Base-by-base conservation (phyloP, 139 green algal genomes). In the Chlorella sp. region DNA sequence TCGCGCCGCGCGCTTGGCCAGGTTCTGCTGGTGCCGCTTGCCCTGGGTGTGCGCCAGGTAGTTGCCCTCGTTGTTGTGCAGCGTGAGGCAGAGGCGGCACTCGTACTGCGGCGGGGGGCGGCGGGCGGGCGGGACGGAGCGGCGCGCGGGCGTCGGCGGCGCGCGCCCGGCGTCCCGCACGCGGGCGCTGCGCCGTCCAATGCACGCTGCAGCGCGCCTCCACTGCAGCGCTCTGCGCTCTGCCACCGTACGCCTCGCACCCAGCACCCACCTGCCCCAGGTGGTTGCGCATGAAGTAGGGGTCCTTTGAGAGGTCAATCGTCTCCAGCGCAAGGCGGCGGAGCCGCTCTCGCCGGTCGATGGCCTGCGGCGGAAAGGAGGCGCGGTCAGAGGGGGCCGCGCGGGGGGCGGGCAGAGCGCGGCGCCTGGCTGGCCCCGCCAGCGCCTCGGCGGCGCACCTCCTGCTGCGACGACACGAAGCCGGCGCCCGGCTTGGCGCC, bases 281-380 rank as follows among this genome's bases (percentile, higher is more conserved):
- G 72, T 99, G 96, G 69, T 99, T 99, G 58, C 93, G 88, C 92
- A 99, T 98, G 73, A 98, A 99, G 77, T 99, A 99, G 0, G 96
- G 96, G 76, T 99, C 96, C 73, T 97, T 98, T 5, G 92, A 91
- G 15, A 99, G 83, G 77, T 99, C 96, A 50, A 99, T 99, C 0
- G 96, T 99, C 85, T 99, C 96, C 67, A 99, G 84, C 2, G 96
- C 96, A 50, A 99, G 84, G 12, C 93, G 79, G n/a, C 96, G 88
- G 40, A 99, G 85, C 40, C 96, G 83, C 83, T 99, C 96, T 1
- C 94, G 71, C 21, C 96, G 79, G 83, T 98, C 95, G 38, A 98
- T 92, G 1, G 89, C 91, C 89, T 97, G 87, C 60, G 73, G 23
- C n/a, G 43, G 33, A 4, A 42, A 53, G 31, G 5, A 60, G 41